These are phyloP conservation scores for Saccharomyces hybrid DNA, from an alignment of 1,139 yeast genomes.

Conservation along the genomic window DNA sequence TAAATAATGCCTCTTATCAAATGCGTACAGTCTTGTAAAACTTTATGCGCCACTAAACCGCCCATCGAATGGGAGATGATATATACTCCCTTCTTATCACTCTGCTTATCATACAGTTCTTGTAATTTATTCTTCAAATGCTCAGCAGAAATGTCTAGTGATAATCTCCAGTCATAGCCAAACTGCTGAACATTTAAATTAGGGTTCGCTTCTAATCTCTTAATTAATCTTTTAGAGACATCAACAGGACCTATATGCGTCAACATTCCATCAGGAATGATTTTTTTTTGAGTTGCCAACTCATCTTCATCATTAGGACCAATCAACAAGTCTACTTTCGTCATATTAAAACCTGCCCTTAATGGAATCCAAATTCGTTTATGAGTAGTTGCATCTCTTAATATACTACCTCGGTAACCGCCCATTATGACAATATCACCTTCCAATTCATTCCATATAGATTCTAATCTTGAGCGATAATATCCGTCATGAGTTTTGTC, in stretches of 20 bases:
- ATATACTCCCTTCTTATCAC: slow-evolving; percentile 43
- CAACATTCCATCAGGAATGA: slow-evolving; percentile 70
- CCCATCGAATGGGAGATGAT: slow-evolving; percentile 93
- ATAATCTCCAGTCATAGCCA: slow-evolving; percentile 88
- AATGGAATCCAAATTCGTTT: slow-evolving; percentile 81
- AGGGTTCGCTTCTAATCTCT: slow-evolving; percentile 48
- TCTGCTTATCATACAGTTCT: slow-evolving; percentile 36
- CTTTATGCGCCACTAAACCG: slow-evolving; percentile 75
- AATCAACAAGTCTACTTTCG: slow-evolving; percentile 58
- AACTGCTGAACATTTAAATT: slow-evolving; percentile 60
- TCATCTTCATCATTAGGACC: slow-evolving; percentile 69
- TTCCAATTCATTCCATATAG: slow-evolving; percentile 43
- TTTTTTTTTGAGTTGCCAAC: slow-evolving; percentile 39
- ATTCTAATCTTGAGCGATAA: slow-evolving; percentile 27
- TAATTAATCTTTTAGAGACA: slow-evolving; percentile 54
- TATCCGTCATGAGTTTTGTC: slow-evolving; percentile 27
- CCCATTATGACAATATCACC: slow-evolving; percentile 80
- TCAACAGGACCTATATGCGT: slow-evolving; percentile 86
- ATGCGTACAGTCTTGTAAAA: slow-evolving; percentile 58
- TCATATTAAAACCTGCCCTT: slow-evolving; percentile 71
- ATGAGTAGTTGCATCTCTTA: slow-evolving; percentile 56
- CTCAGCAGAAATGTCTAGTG: slow-evolving; percentile 48
- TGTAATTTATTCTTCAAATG: slow-evolving; percentile 44
- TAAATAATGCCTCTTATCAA: slow-evolving; percentile 67
- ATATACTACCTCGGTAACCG: slow-evolving; percentile 81